Evolutionary conservation across 192 early-diverging fungal species (phyloP).

Genomic region (Lobosporangium transversale): DNA sequence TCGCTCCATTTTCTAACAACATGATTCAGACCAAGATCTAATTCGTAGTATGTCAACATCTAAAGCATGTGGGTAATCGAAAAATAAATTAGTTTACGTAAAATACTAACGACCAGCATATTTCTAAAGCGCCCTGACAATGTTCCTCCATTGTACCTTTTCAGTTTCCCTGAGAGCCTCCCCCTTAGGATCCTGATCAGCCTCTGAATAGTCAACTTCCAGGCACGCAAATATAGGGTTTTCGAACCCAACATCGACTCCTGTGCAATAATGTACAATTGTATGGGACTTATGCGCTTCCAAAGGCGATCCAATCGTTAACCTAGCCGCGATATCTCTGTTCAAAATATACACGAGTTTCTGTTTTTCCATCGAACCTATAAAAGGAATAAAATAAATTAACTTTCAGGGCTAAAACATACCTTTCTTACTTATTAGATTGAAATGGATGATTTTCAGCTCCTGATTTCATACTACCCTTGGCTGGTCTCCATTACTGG

Average conservation of each 20-base stretch:
- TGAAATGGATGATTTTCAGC: too few species aligned
- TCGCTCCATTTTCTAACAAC: conserved; percentile 97
- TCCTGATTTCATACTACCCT: too few species aligned
- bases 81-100: background rate
- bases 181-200: conserved; percentile 78
- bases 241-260: conserved; percentile 97
- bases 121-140: too few species aligned
- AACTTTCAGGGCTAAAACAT: too few species aligned
- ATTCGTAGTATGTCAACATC: conserved; percentile 92
- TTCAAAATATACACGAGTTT: conserved; percentile 98
- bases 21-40: conserved; percentile 98
- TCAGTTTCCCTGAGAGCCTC: conserved; percentile 76
- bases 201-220: conserved; percentile 87
- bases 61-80: conserved; percentile 12
- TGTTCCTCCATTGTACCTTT: too few species aligned
- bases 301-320: conserved; percentile 94
- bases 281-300: conserved; percentile 90
- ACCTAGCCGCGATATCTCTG: conserved; percentile 81
- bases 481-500: too few species aligned
- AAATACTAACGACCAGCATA: too few species aligned
- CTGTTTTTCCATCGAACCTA: conserved; percentile 90
- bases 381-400: background rate
- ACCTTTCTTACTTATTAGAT: too few species aligned
- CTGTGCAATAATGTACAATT: conserved; percentile 82
- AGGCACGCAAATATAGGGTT: conserved; percentile 97